phyloP scores from a whole-genome alignment of 768 basidiomycete species.

The Suillus ampliporus region DNA sequence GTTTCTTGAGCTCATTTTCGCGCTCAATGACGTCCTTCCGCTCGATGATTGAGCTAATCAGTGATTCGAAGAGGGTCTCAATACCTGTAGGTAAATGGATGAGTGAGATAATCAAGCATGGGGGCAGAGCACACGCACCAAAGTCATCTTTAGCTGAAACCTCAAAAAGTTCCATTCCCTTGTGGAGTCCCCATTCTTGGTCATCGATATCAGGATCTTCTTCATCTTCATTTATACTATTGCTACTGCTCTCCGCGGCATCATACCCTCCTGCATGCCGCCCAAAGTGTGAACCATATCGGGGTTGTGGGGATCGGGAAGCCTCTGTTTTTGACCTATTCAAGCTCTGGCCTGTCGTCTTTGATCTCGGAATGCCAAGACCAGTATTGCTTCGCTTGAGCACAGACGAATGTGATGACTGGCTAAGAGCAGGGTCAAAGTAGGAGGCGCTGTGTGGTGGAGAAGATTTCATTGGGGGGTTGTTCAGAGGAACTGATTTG shows the following conservation, averaged over 20 bases:
- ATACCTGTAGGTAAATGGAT: slow-evolving; percentile 59
- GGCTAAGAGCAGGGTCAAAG: slow-evolving; percentile 62
- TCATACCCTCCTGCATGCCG: slow-evolving; percentile 59
- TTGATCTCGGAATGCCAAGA: slow-evolving; percentile 53
- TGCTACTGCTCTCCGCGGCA: slow-evolving; percentile 63
- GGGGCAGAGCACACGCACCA: slow-evolving; percentile 53
- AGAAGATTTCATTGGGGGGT: slow-evolving; percentile 48
- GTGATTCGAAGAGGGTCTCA: slow-evolving; percentile 74
- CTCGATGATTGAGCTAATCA: slow-evolving; percentile 81
- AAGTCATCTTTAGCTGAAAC: slow-evolving; percentile 89
- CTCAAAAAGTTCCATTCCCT: slow-evolving; percentile 88
- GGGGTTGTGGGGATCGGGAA: slow-evolving; percentile 53
- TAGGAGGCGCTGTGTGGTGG: slow-evolving; percentile 67
- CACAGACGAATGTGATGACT: slow-evolving; percentile 45
- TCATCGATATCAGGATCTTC: slow-evolving; percentile 51
- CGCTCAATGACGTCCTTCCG: slow-evolving; percentile 80
- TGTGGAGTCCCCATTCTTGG: slow-evolving; percentile 76
- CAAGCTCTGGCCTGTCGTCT: slow-evolving; percentile 46
- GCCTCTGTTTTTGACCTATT: slow-evolving; percentile 42
- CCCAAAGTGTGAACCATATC: slow-evolving; percentile 64
- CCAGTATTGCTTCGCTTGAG: slow-evolving; percentile 59
- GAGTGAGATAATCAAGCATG: slow-evolving; percentile 14
- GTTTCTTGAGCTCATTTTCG: slow-evolving; percentile 79
- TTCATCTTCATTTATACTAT: slow-evolving; percentile 71
- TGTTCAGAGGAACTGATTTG: slow-evolving; percentile 63